Percentiles rank a stretch among this genome's conserved stretches.
Evolutionary conservation across 1,139 yeast genomes (phyloP).

Genomic region (Nakaseomyces sp.): DNA sequence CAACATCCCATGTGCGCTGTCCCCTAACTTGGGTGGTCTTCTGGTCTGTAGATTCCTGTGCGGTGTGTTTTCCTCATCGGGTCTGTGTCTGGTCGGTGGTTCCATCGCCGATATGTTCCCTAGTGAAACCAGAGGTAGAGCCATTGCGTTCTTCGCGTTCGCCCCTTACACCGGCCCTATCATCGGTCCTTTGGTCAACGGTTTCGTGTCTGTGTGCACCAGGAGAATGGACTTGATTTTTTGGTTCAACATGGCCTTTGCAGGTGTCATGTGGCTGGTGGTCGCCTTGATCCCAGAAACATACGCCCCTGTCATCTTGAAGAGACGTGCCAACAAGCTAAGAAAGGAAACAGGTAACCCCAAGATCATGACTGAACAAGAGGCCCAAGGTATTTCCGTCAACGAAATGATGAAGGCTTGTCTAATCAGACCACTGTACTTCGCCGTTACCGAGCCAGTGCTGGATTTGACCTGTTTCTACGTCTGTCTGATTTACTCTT

Average conservation of each 20-base stretch:
- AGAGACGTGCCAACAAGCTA: conserved; percentile 56
- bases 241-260: conserved; percentile 90
- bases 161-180: conserved; percentile 94
- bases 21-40: conserved; percentile 74
- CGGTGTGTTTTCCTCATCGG: conserved; percentile 81
- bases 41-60: conserved; percentile 75
- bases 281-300: conserved; percentile 72
- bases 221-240: conserved; percentile 60
- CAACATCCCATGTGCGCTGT: conserved; percentile 82
- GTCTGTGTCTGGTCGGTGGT: conserved; percentile 81
- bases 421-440: conserved; percentile 65
- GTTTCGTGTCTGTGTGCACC: conserved; percentile 68
- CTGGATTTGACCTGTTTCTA: conserved; percentile 73
- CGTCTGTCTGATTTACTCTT: conserved; percentile 79
- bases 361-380: conserved; percentile 87
- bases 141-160: conserved; percentile 83
- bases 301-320: conserved; percentile 79
- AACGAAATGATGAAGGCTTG: conserved; percentile 58
- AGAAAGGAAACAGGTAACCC: conserved; percentile 74
- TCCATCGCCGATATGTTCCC: conserved; percentile 82
- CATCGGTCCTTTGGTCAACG: conserved; percentile 81
- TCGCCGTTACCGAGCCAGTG: conserved; percentile 73
- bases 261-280: conserved; percentile 70
- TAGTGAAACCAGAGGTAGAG: conserved; percentile 72
- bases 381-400: conserved; percentile 61